Base-by-base conservation (phyloP, 2,329 filamentous ascomycete genomes). In the Dothidotthia symphoricarpi region DNA sequence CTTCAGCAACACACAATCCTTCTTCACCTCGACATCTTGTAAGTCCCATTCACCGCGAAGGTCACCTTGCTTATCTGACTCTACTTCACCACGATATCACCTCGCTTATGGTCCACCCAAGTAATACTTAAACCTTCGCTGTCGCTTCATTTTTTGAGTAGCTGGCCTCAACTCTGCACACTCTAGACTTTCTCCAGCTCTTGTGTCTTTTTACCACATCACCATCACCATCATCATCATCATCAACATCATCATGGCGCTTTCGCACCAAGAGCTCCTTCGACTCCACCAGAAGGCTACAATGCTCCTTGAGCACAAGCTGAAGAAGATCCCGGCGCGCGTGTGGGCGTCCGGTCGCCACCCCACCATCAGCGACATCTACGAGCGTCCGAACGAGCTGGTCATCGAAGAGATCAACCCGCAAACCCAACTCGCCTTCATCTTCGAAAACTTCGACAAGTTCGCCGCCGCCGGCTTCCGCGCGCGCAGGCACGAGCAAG, bases 401-500 rank as follows among this genome's bases (percentile, higher is more conserved):
- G 4, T 12, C 10, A 29, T 5, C 14, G 9, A 13, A 6, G 14
- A 4, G 13, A 29, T 29, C 6, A 13, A 29, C 13, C 9, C 5
- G 6, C 15, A 29, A 3, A 13, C 17, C 5, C 28, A 22, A 31
- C 12, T 31, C 16, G 6, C 13, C 9, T 31, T 19, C 13, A 11
- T 31, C 8, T 31, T 31, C 29, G 29, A 31, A 17, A 32, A 36
- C 14, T 37, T 30, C 35, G 28, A 38, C 24, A 8, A 24, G 4
- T 28, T 43, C 24, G 31, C 24, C 8, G 16, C 14, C 3, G 17
- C 28, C 22, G 17, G 27, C 4, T 39, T 43, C 31, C 25, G 16
- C 11, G 35, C 34, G 1, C 31, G 35, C 28, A 43, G 39, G 31
- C 27, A 35, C 14, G 35, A 43, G 10, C 31, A 31, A n/a, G 16